Percentiles rank a stretch among this genome's conserved stretches.
phyloP scores from a whole-genome alignment of 192 early-diverging fungal genomes.

The Linnemannia hyalina region DNA sequence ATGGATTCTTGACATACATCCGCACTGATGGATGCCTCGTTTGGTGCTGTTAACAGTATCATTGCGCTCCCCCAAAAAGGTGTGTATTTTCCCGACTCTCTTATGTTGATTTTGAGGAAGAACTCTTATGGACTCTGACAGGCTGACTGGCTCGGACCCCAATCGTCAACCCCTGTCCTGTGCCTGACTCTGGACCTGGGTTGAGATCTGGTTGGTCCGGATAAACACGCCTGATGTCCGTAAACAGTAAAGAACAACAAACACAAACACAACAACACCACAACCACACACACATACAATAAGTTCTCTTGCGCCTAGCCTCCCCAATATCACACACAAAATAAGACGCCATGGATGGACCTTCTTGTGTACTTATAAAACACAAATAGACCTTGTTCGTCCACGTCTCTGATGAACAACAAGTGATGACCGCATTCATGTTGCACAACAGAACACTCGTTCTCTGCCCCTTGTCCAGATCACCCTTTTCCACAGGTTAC shows the following conservation, averaged over 20 bases:
- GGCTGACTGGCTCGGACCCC: neutral
- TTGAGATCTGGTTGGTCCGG: neutral
- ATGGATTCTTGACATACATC: neutral
- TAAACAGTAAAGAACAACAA: neutral
- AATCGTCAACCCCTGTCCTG: neutral
- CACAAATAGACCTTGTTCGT: neutral
- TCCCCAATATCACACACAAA: neutral
- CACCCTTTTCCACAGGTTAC: neutral
- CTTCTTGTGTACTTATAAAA: neutral
- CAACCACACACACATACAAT: neutral
- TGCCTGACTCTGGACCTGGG: conserved; percentile 1
- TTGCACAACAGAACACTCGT: neutral
- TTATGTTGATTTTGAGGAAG: neutral
- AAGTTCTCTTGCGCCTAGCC: neutral
- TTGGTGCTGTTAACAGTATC: neutral
- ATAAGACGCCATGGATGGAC: neutral
- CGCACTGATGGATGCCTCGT: neutral
- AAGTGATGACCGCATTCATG: neutral
- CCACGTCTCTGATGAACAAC: neutral
- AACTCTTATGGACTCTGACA: neutral
- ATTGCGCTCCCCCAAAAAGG: neutral
- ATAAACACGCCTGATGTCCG: neutral
- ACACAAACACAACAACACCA: neutral
- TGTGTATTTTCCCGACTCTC: neutral
- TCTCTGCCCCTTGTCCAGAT: neutral